A percentile compares a stretch with the other conserved stretches of the same genome.
These are phyloP conservation scores for Saturnispora bothae DNA, from an alignment of 805 yeast species.

Conservation along the genomic window DNA sequence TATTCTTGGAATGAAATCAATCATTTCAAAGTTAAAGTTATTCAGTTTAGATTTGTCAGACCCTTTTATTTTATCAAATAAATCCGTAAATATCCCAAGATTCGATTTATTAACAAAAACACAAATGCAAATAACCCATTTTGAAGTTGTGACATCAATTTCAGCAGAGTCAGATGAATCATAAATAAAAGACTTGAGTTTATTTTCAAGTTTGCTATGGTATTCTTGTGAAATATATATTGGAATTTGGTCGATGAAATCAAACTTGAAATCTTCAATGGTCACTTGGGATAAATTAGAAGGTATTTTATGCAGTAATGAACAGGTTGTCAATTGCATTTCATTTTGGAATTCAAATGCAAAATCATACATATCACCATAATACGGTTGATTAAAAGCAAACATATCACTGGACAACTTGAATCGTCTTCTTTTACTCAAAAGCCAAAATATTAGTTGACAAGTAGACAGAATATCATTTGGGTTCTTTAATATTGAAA, in stretches of 20 bases:
- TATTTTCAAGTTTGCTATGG: background rate
- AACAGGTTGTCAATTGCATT: background rate
- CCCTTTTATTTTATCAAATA: constrained; percentile 5
- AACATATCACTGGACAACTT: constrained; percentile 2
- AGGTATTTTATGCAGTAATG: constrained; percentile 3
- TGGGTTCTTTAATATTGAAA: background rate
- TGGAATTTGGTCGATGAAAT: background rate
- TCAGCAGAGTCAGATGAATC: background rate
- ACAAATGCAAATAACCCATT: constrained; percentile 4
- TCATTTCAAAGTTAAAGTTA: background rate
- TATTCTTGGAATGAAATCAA: background rate
- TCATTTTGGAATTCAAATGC: background rate
- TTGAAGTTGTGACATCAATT: background rate
- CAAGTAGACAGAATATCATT: constrained; percentile 5
- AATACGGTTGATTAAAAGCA: background rate
- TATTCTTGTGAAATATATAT: background rate
- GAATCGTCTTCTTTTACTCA: constrained; percentile 1
- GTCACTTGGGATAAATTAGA: background rate
- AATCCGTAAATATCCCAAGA: background rate
- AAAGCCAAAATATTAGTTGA: constrained; percentile 13
- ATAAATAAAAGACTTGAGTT: constrained; percentile 1
- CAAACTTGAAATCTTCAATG: background rate
- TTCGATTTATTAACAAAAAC: background rate
- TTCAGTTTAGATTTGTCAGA: background rate
- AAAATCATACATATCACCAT: background rate